Conservation (phyloP, 345 rosid species). For the Camelina hispida region DNA sequence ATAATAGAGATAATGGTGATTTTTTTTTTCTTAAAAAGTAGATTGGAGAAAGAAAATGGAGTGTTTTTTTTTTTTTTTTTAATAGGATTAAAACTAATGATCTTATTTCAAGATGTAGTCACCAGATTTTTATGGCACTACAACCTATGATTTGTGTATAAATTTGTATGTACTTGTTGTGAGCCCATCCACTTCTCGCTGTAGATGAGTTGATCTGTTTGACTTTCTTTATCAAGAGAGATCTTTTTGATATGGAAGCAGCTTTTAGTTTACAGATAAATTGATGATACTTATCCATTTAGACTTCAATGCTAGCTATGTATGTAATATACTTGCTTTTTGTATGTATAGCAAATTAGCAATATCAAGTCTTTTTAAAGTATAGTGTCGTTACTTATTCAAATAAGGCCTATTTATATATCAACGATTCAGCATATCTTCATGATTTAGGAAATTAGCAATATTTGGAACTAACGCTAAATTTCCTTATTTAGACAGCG, state of each 20-base stretch:
- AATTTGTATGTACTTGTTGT: not conserved
- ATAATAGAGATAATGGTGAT: not conserved
- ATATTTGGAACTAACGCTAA: not conserved
- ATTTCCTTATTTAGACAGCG: constrained; percentile 42
- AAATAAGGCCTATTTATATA: constrained; percentile 2
- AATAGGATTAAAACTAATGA: not conserved
- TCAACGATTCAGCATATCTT: not conserved
- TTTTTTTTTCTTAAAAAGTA: not conserved
- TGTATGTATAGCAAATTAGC: not conserved
- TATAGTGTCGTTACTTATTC: constrained; percentile 14
- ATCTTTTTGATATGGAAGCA: constrained; percentile 34
- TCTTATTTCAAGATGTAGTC: not conserved
- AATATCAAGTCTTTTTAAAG: not conserved
- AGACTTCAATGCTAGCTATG: constrained; percentile 9
- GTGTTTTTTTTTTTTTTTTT: not conserved
- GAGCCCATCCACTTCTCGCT: constrained; percentile 23
- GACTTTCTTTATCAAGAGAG: constrained; percentile 24
- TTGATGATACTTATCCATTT: constrained; percentile 27
- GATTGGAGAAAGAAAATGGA: constrained; percentile 17
- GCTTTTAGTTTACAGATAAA: constrained; percentile 13
- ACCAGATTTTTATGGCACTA: constrained; percentile 30
- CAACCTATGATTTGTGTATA: not conserved
- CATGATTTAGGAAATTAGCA: constrained; percentile 7
- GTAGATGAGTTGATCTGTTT: constrained; percentile 38
- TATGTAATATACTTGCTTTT: not conserved